Percentiles rank a stretch among this genome's conserved stretches.
These are phyloP conservation scores for Cubamyces sp. DNA, from an alignment of 768 basidiomycete species.

Conservation along the genomic window DNA sequence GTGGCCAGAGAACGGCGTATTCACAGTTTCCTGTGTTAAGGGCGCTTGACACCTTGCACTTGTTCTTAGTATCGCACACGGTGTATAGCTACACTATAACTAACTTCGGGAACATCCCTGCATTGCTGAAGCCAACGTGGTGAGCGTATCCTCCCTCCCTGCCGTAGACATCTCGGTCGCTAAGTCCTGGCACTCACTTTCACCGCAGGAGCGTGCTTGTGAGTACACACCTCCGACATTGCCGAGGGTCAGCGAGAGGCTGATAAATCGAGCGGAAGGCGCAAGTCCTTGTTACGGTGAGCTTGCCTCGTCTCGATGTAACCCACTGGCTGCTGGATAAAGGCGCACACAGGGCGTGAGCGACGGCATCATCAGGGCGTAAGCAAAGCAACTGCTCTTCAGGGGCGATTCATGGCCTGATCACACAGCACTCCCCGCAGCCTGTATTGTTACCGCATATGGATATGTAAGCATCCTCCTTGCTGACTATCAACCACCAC, in stretches of 20 bases:
- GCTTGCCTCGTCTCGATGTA: not conserved
- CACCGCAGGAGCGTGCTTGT: slow-evolving; percentile 16
- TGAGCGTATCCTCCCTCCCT: not conserved
- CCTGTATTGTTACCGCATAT: not conserved
- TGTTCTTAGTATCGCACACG: slow-evolving; percentile 26
- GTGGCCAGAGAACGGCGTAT: too few relatives aligned
- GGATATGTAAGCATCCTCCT: not conserved
- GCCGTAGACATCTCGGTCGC: too few relatives aligned
- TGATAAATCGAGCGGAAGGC: too few relatives aligned
- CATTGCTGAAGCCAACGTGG: slow-evolving; percentile 14
- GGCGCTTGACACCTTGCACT: slow-evolving; percentile 28
- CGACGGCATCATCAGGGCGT: not conserved
- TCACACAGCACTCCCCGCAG: not conserved
- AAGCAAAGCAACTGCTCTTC: not conserved
- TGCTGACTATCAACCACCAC: not conserved
- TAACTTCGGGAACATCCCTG: slow-evolving; percentile 2
- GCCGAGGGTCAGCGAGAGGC: too few relatives aligned
- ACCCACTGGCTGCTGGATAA: too few relatives aligned
- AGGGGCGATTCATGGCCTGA: not conserved
- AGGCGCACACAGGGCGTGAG: not conserved
- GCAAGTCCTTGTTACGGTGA: not conserved
- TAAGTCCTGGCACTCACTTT: too few relatives aligned
- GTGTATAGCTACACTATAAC: slow-evolving; percentile 17
- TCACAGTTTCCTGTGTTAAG: not conserved
- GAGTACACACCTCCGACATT: not conserved